Percentiles rank a stretch among this genome's conserved stretches.
These are phyloP conservation scores for Populus tremula DNA, from an alignment of 345 rosid genomes.

Conservation along the genomic window DNA sequence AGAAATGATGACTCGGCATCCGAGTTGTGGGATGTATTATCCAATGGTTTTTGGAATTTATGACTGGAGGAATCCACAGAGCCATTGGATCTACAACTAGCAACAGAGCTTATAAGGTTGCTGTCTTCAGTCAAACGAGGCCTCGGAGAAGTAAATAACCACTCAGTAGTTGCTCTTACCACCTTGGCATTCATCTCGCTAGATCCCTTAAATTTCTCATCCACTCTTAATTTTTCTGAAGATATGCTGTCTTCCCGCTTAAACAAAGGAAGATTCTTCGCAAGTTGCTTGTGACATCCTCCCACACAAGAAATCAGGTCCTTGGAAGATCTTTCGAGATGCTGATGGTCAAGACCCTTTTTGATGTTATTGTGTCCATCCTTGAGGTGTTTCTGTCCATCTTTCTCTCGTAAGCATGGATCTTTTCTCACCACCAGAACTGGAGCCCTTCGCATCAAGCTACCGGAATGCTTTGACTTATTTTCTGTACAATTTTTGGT, in stretches of 20 bases:
- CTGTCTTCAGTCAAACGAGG: slow-evolving; percentile 22
- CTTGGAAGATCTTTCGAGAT: slow-evolving; percentile 14
- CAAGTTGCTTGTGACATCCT: slow-evolving; percentile 10
- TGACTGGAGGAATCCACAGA: slow-evolving; percentile 13
- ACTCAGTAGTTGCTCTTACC: slow-evolving; percentile 3
- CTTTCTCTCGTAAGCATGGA: slow-evolving; percentile 1
- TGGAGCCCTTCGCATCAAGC: slow-evolving; percentile 5
- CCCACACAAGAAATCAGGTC: neutral
- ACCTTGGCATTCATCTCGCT: slow-evolving; percentile 6
- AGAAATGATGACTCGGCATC: slow-evolving; percentile 53
- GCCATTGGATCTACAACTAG: slow-evolving; percentile 53
- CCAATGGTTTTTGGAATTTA: slow-evolving; percentile 13
- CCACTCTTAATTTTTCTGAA: neutral
- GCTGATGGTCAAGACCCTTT: slow-evolving; percentile 9
- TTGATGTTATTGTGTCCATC: neutral
- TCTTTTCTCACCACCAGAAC: neutral
- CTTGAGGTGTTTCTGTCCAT: neutral
- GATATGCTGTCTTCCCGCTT: slow-evolving; percentile 17
- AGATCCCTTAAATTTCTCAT: slow-evolving; percentile 11
- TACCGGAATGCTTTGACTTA: neutral
- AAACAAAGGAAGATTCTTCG: slow-evolving; percentile 6
- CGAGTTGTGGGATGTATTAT: slow-evolving; percentile 12
- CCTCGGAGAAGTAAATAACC: slow-evolving; percentile 11
- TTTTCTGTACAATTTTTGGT: neutral
- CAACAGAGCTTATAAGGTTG: slow-evolving; percentile 19